phyloP scores from a whole-genome alignment of 2,329 filamentous ascomycete genomes.

The Epichloe aotearoae region DNA sequence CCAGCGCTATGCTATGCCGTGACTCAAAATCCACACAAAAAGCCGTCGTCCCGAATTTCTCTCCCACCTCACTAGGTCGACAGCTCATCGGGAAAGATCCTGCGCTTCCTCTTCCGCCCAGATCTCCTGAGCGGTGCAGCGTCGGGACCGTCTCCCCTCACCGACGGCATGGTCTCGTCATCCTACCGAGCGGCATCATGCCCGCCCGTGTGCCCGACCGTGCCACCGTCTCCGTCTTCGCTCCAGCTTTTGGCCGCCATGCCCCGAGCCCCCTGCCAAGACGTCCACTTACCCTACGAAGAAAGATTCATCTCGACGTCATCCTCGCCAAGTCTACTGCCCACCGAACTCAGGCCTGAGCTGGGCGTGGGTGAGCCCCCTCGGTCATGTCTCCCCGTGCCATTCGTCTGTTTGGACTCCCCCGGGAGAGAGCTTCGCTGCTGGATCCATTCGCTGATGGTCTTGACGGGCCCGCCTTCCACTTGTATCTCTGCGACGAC shows the following conservation, averaged over 20 bases:
- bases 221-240: background rate
- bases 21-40: background rate
- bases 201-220: too few species aligned
- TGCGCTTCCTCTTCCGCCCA: background rate
- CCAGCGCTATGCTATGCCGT: constrained; percentile 1
- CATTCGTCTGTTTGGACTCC: constrained; percentile 6
- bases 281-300: constrained; percentile 9
- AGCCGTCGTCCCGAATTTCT: background rate
- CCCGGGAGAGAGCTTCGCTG: constrained; percentile 13
- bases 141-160: background rate
- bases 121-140: background rate
- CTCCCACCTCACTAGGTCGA: background rate
- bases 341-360: constrained; percentile 43
- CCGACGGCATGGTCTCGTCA: too few species aligned
- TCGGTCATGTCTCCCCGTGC: constrained; percentile 4
- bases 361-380: constrained; percentile 33
- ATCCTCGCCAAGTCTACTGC: constrained; percentile 25
- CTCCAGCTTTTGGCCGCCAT: background rate
- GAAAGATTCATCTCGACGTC: constrained; percentile 35
- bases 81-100: background rate
- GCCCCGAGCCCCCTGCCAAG: background rate
- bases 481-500: constrained; percentile 54
- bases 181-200: too few species aligned
- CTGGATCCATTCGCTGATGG: constrained; percentile 24
- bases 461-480: constrained; percentile 50